A percentile compares a stretch with the other conserved stretches of the same genome.
phyloP scores from a whole-genome alignment of 2,329 filamentous ascomycete species.

The Colletotrichum sublineola region DNA sequence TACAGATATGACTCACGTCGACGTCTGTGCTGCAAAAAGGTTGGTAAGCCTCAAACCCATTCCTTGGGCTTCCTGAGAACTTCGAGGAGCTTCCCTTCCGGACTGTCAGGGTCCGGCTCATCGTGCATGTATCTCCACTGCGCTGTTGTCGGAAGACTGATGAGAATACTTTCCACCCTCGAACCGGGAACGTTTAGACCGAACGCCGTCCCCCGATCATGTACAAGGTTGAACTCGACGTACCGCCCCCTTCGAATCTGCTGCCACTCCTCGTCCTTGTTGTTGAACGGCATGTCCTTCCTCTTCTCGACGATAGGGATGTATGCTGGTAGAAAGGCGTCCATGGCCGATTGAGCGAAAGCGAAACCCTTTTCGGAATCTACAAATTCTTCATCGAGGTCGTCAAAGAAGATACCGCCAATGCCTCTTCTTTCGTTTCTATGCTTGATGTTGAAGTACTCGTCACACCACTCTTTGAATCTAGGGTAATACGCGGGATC shows the following conservation, averaged over 20 bases:
- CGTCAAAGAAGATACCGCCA: conserved; percentile 98
- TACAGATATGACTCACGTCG: neutral
- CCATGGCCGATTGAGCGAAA: conserved; percentile 86
- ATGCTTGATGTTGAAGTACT: conserved; percentile 96
- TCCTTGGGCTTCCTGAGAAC: conserved; percentile 73
- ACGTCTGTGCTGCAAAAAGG: neutral
- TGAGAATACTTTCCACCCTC: conserved; percentile 93
- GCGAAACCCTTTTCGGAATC: conserved; percentile 89
- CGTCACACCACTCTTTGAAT: conserved; percentile 98
- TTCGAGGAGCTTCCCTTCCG: conserved; percentile 80
- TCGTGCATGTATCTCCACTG: conserved; percentile 94
- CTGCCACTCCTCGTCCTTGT: conserved; percentile 94
- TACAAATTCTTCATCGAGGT: conserved; percentile 87
- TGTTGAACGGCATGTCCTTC: conserved; percentile 90
- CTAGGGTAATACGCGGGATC: conserved; percentile 90
- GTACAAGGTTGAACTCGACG: conserved; percentile 97
- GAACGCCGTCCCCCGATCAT: conserved; percentile 95
- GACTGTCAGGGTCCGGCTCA: conserved; percentile 73
- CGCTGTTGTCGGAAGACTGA: conserved; percentile 94
- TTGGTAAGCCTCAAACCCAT: conserved; percentile 65
- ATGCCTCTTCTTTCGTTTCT: conserved; percentile 87
- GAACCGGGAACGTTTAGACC: conserved; percentile 92
- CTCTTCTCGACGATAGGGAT: conserved; percentile 89
- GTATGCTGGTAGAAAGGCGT: conserved; percentile 90
- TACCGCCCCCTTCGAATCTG: conserved; percentile 92